A percentile compares a stretch with the other conserved stretches of the same genome.
phyloP scores from a whole-genome alignment of 2,329 filamentous ascomycete genomes.

The Botrytis galanthina region DNA sequence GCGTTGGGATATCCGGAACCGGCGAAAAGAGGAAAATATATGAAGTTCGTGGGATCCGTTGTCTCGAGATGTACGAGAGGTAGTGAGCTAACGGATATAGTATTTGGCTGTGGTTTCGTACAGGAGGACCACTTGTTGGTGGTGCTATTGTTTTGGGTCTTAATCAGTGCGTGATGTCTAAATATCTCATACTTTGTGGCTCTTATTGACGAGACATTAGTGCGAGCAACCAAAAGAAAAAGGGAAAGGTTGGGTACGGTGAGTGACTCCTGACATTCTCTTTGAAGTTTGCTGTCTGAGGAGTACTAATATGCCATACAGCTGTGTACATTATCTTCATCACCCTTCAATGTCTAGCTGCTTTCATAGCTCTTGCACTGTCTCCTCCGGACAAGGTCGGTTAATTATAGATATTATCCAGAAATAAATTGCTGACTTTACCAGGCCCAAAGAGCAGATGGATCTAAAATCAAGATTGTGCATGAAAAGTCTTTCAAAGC shows the following conservation, averaged over 20 bases:
- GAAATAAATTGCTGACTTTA: neutral
- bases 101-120: constrained; percentile 44
- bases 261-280: neutral
- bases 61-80: neutral
- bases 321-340: constrained; percentile 47
- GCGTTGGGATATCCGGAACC: constrained; percentile 42
- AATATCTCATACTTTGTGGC: constrained; percentile 31
- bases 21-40: constrained; percentile 30
- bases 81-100: neutral
- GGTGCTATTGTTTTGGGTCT: constrained; percentile 50
- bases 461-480: neutral
- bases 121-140: constrained; percentile 44
- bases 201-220: neutral
- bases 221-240: constrained; percentile 19
- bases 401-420: too few relatives aligned
- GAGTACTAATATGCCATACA: constrained; percentile 29
- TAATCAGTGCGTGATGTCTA: constrained; percentile 29
- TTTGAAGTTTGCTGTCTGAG: neutral
- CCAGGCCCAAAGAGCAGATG: constrained; percentile 5
- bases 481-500: constrained; percentile 3
- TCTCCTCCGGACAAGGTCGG: constrained; percentile 46
- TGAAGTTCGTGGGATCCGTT: neutral
- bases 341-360: constrained; percentile 47
- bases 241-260: constrained; percentile 41
- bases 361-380: constrained; percentile 44